Percentiles rank a stretch among this genome's conserved stretches.
Evolutionary conservation across 2,329 filamentous ascomycete genomes (phyloP).

Genomic region (Alternaria arborescens): DNA sequence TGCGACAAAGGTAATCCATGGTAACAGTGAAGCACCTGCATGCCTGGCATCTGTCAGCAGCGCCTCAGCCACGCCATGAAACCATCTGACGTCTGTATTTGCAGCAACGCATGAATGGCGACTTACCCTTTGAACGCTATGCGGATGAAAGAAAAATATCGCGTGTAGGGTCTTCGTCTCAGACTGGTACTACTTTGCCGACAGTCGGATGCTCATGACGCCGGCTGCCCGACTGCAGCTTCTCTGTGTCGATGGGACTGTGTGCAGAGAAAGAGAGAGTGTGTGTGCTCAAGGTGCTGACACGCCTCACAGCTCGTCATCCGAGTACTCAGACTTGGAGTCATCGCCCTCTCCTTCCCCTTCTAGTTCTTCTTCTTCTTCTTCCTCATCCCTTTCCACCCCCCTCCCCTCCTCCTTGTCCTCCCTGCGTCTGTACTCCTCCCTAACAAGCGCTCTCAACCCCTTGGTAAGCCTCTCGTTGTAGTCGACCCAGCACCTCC

Average conservation of each 20-base stretch:
- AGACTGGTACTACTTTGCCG: background rate
- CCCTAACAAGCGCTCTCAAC: conserved; percentile 71
- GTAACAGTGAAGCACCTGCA: background rate
- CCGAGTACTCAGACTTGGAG: background rate
- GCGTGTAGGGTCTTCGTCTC: background rate
- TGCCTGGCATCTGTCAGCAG: conserved; percentile 16
- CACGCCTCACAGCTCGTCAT: conserved; percentile 19
- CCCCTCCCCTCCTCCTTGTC: conserved; percentile 34
- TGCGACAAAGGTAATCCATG: background rate
- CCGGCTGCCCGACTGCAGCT: background rate
- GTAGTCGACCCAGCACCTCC: conserved; percentile 74
- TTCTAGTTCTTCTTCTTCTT: conserved; percentile 8
- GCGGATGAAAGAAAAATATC: background rate
- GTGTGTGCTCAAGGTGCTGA: background rate
- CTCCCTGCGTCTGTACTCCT: conserved; percentile 65
- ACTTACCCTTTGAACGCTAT: conserved; percentile 1
- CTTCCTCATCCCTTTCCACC: background rate
- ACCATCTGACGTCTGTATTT: background rate
- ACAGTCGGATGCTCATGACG: background rate
- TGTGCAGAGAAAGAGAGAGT: background rate
- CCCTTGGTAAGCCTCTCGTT: conserved; percentile 72
- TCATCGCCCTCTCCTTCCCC: conserved; percentile 17
- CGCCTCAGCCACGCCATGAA: conserved; percentile 7
- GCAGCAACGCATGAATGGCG: background rate
- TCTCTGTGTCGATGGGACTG: background rate